Conservation (phyloP, 73 alveolate species). For the Paramecium octaurelia region DNA sequence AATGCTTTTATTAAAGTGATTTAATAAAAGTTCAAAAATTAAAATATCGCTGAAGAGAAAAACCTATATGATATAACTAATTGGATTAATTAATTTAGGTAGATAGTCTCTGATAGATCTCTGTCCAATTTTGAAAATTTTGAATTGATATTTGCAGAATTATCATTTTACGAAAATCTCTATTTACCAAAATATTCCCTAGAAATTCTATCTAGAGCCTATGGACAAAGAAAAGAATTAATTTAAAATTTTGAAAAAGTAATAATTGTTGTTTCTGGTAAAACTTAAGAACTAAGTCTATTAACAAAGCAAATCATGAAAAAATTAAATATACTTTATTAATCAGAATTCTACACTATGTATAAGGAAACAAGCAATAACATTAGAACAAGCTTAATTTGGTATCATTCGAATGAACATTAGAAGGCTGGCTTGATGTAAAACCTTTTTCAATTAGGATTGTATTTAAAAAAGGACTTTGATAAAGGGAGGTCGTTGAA, state of each 20-base stretch:
- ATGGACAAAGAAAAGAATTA: constrained; percentile 11
- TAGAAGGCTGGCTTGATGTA: background rate
- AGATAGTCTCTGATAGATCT: background rate
- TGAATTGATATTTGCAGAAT: background rate
- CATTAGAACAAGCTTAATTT: background rate
- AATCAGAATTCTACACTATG: background rate
- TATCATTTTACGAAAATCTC: background rate
- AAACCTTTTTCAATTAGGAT: background rate
- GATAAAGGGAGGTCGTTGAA: background rate
- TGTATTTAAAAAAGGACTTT: background rate
- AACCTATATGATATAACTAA: background rate
- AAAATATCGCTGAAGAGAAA: background rate
- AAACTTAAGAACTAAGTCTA: background rate
- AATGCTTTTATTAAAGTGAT: background rate
- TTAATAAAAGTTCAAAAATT: background rate
- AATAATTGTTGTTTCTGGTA: background rate
- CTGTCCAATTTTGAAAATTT: background rate
- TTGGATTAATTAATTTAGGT: background rate
- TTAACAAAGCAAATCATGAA: background rate
- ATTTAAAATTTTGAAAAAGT: background rate
- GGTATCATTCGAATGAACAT: background rate
- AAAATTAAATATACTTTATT: background rate
- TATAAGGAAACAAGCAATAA: background rate
- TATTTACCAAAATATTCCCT: background rate
- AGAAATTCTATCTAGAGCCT: background rate